Percentiles rank a stretch among this genome's conserved stretches.
Evolutionary conservation across 768 basidiomycete genomes (phyloP).

Genomic region (Mycena belliarum): DNA sequence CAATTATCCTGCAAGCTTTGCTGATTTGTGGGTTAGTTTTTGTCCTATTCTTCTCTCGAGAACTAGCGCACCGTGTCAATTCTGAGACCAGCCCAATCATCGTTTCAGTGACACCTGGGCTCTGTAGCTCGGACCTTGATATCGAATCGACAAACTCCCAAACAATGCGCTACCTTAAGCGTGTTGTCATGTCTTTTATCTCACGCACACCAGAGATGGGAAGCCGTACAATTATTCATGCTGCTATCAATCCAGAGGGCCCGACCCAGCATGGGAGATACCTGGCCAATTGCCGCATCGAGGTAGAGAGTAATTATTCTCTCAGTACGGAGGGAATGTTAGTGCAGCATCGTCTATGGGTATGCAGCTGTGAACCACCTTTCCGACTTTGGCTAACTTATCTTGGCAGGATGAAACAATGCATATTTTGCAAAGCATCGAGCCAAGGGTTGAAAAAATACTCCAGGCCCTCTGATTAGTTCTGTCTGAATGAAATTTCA

Average conservation of each 20-base stretch:
- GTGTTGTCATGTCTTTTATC: background rate
- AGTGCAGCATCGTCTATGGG: background rate
- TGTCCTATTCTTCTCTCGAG: background rate
- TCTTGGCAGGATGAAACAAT: background rate
- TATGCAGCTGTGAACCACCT: background rate
- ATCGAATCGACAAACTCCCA: background rate
- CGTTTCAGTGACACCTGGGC: background rate
- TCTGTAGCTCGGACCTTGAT: background rate
- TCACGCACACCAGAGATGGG: background rate
- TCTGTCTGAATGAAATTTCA: no score
- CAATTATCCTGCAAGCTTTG: background rate
- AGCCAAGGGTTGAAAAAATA: background rate
- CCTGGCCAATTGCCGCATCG: background rate
- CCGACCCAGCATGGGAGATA: background rate
- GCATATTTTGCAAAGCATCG: background rate
- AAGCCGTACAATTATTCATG: conserved; percentile 1
- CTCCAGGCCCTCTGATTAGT: no score
- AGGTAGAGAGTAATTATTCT: background rate
- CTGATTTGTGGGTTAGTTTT: background rate
- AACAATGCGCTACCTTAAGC: background rate
- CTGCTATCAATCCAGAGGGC: background rate
- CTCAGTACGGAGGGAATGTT: background rate
- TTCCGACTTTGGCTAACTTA: background rate
- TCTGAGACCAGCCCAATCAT: background rate
- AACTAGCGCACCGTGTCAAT: background rate